phyloP scores from a whole-genome alignment of 306 rosid genomes.

The Datisca glomerata region DNA sequence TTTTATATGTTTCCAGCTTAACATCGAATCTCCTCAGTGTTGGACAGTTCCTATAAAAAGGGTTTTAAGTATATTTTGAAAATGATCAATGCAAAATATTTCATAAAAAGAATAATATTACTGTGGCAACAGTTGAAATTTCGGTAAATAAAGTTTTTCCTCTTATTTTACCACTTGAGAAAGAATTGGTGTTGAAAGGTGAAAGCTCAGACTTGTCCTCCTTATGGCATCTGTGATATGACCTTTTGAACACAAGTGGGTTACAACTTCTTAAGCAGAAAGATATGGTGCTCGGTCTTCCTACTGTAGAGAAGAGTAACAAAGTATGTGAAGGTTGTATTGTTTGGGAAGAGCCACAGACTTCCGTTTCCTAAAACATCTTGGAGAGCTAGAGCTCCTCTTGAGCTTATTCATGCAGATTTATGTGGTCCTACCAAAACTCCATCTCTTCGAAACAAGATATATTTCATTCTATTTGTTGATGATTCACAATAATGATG shows the following conservation, averaged over 20 bases:
- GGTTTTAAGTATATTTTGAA: too few relatives aligned
- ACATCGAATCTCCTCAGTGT: not conserved
- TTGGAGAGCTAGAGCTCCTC: not conserved
- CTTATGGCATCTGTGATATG: too few relatives aligned
- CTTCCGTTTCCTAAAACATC: conserved; percentile 2
- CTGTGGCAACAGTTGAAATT: too few relatives aligned
- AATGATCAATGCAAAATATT: too few relatives aligned
- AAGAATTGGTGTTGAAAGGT: too few relatives aligned
- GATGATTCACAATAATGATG: not conserved
- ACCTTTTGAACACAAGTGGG: too few relatives aligned
- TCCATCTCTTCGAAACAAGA: not conserved
- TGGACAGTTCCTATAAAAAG: not conserved
- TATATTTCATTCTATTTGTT: not conserved
- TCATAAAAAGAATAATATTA: too few relatives aligned
- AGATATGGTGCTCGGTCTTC: not conserved
- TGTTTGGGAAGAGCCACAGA: not conserved
- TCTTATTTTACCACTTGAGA: too few relatives aligned
- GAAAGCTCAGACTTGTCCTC: too few relatives aligned
- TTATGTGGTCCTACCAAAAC: not conserved
- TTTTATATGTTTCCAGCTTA: not conserved
- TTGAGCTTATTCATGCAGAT: conserved; percentile 1
- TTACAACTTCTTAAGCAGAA: not conserved
- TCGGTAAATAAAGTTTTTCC: too few relatives aligned
- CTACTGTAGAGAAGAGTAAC: not conserved
- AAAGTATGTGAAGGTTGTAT: conserved; percentile 6